These are phyloP conservation scores for Fusarium zealandicum DNA, from an alignment of 2,329 filamentous ascomycete species.

Conservation along the genomic window DNA sequence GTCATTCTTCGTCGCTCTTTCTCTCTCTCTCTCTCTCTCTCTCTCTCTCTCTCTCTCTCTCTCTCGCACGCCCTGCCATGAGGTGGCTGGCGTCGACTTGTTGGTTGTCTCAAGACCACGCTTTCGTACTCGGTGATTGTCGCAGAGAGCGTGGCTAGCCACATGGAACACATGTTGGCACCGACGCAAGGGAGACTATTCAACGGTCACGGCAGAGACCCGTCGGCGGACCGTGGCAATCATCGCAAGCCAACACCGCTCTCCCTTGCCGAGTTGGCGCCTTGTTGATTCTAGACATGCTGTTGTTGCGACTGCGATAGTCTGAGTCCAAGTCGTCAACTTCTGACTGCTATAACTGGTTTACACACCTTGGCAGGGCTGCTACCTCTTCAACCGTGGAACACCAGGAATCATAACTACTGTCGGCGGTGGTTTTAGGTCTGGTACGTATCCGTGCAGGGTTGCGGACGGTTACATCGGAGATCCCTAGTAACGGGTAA, in stretches of 20 bases:
- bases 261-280: constrained; percentile 19
- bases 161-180: constrained; percentile 26
- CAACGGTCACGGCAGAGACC: constrained; percentile 28
- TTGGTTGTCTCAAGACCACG: constrained; percentile 29
- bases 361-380: background rate
- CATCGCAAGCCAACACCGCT: constrained; percentile 16
- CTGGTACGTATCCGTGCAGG: constrained; percentile 26
- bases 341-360: background rate
- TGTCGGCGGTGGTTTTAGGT: constrained; percentile 16
- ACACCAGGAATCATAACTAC: too few relatives aligned
- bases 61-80: constrained; percentile 27
- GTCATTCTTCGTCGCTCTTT: constrained; percentile 7
- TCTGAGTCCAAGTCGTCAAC: constrained; percentile 9
- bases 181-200: constrained; percentile 26
- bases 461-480: constrained; percentile 29
- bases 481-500: constrained; percentile 15
- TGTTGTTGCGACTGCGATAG: constrained; percentile 1
- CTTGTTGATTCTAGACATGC: constrained; percentile 4
- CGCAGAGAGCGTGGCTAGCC: constrained; percentile 16
- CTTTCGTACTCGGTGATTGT: constrained; percentile 17
- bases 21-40: too few relatives aligned
- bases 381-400: constrained; percentile 7
- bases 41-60: too few relatives aligned
- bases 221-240: constrained; percentile 24
- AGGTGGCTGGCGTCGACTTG: constrained; percentile 21